Base-by-base conservation (phyloP, 2,329 filamentous ascomycete genomes). In the Ophiostoma triangulosporum region DNA sequence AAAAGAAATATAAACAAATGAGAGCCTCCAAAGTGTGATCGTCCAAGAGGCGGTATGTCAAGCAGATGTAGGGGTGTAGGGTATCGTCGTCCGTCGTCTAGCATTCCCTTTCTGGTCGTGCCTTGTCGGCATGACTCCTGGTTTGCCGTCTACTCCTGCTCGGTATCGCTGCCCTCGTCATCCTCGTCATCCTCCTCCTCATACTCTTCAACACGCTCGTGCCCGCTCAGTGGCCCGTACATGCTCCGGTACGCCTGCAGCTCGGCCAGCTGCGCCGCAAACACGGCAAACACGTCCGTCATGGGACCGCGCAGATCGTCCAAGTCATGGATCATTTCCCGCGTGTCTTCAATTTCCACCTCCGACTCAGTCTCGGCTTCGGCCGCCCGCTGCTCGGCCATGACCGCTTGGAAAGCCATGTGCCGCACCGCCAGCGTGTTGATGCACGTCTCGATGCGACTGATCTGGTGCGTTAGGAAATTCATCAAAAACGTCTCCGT, bases 391-490 rank as follows among this genome's bases (percentile, higher is more conserved):
- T 46, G 43, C 11, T 43, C 38, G 20, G 43, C 43, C 43, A 29
- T 29, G 24, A 17, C 24, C 15, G 46, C 29, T 17, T 48, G 27
- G 27, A 77, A 76, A 60, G 88, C 79, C 66, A 94, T 78, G 66
- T 95, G 84, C 49, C 91, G 84, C 62, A 95, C 73, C 12, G 81
- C 73, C 50, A 96, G 76, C 0, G 87, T 88, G 31, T 84, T 86
- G 60, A 90, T 78, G 64, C 87, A 93, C 51, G 87, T 84, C 88
- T 98, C 93, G 65, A 98, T 94, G 63, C 93, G 81, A 65, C 86
- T 90, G 61, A 98, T 86, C 75, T 96, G 89, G 65, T 97, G 90
- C 65, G 95, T 90, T 66, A 97, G 78, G 63, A 98, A 88, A 63
- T 88, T 89, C 54, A 95, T 70, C 68, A 97, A 72, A 68, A 95